Base-by-base conservation (phyloP, 305 asterid genomes). In the Plantago lanceolata region DNA sequence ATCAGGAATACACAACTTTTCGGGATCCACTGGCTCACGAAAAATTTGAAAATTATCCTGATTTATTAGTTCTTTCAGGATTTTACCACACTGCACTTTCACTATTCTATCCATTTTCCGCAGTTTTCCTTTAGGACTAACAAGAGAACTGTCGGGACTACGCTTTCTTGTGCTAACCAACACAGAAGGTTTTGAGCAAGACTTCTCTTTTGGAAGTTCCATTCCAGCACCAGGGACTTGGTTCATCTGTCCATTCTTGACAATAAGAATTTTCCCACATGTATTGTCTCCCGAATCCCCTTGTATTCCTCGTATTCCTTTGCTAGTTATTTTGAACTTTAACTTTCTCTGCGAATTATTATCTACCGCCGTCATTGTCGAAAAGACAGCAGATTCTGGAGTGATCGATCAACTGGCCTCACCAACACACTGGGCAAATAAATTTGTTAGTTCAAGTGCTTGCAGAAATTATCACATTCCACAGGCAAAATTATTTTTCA, bases 1-100 rank as follows among this genome's bases (percentile, higher is more conserved):
- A 75, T 88, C 95, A 9, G 98, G 98, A 66, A 91, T 86, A 8
- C 40, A 58, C 64, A 73, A 65, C 57, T 74, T 72, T 68, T 82
- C 84, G 35, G 96, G 98, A 76, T 88, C 95, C 59, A 88, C 98
- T 3, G 98, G 96, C 20, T 74, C 21, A 17, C 18, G 65, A 78
- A 91, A 91, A 55, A 73, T 31, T 73, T 66, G 63, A 33, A 78
- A 85, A 48, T 8, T 8, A 53, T 28, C 71, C 58, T 86, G 92
- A 48, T 6, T 67, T 72, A 83, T 64, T 83, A 91, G 63, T 28
- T 49, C 77, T 67, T 77, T 76, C 80, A 91, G 64, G 57, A 86
- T 53, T 55, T 13, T 73, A 48, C 73, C 55, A 47, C 94, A 84
- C 4, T 75, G 87, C 45, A 43, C 66, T 80, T 84, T 86, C 64